Evolutionary conservation across 345 rosid genomes (phyloP), one percentile per base, ranked within the genome.

Genomic region (Adansonia digitata): DNA sequence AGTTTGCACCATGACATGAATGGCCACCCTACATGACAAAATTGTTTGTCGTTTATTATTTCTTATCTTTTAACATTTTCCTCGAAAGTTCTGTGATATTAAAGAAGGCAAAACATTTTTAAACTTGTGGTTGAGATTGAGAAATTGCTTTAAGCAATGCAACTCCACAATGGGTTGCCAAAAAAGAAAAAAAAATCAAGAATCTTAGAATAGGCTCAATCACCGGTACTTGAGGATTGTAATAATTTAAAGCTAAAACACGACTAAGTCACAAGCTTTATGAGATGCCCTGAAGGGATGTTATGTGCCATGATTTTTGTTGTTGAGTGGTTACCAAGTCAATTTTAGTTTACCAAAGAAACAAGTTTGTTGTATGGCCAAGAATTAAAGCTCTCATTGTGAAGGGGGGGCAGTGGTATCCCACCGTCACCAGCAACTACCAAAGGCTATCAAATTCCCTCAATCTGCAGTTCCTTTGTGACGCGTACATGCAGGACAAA

Each of bases 281-380:
- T 51, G 29, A 75, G 81, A 85, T 81, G 80, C 75, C 64, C 52
- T 42, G 69, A 31, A 57, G 74, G 75, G 57, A 70, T 27, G 35
- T 55, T 52, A 66, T 59, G 77, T 75, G 57, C 78, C 78, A 78
- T 74, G 72, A 67, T 77, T 78, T 56, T 64, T 31, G 59, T 45
- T 69, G 65, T 60, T 12, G 35, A 80, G 87, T 86, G 88, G 88
- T 79, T 84, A 76, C 67, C 78, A 75, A 74, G 88, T 83, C 87
- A 80, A 83, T 82, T 81, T 79, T 63, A 37, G 75, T 72, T 78
- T 63, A 53, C 77, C 40, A 77, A 80, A 83, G 80, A 78, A 79
- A 77, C 81, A 76, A 85, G 74, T 61, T 31, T 11, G 75, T 73
- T 86, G 80, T 83, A 84, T 86, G 91, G 92, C 76, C 78, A 59